Evolutionary conservation across 805 yeast genomes (phyloP), one percentile per base, ranked within the genome.

Genomic region (Hanseniaspora hatyaiensis): DNA sequence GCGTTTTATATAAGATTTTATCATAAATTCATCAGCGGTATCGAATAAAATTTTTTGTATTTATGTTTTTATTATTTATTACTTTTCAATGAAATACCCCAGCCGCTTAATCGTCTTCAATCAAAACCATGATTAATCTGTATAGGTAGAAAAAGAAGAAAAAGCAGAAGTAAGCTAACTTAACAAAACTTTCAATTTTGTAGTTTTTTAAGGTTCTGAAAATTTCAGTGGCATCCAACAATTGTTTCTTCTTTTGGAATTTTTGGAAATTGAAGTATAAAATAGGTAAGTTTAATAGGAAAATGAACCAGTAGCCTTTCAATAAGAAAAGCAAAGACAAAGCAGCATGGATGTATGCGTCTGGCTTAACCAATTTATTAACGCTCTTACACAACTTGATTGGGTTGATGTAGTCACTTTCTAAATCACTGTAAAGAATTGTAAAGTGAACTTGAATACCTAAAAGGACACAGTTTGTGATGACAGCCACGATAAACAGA

Each of bases 181-280:
- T 89, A 64, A 84, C 67, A 62, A 88, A 87, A 52, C 86, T 75
- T 68, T 88, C 97, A 65, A 82, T 82, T 76, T 92, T 89, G 70
- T 88, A 95, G 61, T 82, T 84, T 57, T 85, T 75, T 60, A 89
- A 75, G 34, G 96, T 88, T 71, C 97, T 78, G 69, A 92, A 92
- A 59, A 89, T 92, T 66, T 89, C 96, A 37, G 98, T 89, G 51
- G 97, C 97, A 65, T 92, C 98, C 64, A 88, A 77, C 53, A 84
- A 69, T 63, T 89, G 88, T 63, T 80, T 78, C 66, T 85, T 86
- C 57, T 75, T 77, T 64, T 80, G 66, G 59, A 85, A 75, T 65
- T 84, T 84, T 70, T 82, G 80, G 51, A 70, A 78, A 63, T 92
- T 92, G 72, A 72, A 92, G 24, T 87, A 92, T 47, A 84, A 66